phyloP scores from a whole-genome alignment of 306 rosid species.

The Pueraria montana region DNA sequence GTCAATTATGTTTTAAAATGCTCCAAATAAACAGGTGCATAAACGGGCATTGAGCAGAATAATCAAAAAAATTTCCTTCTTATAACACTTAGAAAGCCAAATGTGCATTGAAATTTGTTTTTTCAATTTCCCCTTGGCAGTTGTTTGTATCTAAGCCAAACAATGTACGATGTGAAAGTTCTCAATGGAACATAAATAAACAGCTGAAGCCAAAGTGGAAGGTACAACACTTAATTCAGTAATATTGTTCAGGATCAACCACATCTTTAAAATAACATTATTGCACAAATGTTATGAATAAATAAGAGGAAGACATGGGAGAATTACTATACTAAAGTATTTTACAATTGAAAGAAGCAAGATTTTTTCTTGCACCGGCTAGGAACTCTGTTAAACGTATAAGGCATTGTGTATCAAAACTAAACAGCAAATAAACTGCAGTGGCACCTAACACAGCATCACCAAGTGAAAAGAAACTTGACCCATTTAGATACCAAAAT shows the following conservation, averaged over 20 bases:
- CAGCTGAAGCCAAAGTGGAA: slow-evolving; percentile 32
- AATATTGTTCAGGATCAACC: slow-evolving; percentile 35
- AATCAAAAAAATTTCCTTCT: no score
- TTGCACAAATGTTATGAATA: slow-evolving; percentile 50
- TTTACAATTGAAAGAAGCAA: slow-evolving; percentile 65
- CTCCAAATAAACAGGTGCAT: neutral
- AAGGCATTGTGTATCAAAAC: slow-evolving; percentile 49
- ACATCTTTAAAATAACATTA: slow-evolving; percentile 48
- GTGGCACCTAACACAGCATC: slow-evolving; percentile 47
- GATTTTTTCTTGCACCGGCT: slow-evolving; percentile 52
- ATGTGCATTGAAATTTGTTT: neutral
- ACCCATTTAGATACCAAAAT: slow-evolving; percentile 70
- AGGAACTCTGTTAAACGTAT: slow-evolving; percentile 51
- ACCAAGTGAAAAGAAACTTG: slow-evolving; percentile 42
- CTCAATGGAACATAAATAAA: slow-evolving; percentile 2
- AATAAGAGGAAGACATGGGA: slow-evolving; percentile 46
- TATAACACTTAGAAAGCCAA: neutral
- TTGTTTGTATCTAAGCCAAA: neutral
- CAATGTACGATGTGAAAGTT: neutral
- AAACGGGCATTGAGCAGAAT: neutral
- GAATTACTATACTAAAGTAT: slow-evolving; percentile 58
- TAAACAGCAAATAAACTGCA: slow-evolving; percentile 42
- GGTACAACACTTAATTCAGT: slow-evolving; percentile 28
- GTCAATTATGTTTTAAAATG: neutral
- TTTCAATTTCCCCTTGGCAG: neutral